These are phyloP conservation scores for Quercus engelmannii DNA, from an alignment of 306 rosid species.

Conservation along the genomic window DNA sequence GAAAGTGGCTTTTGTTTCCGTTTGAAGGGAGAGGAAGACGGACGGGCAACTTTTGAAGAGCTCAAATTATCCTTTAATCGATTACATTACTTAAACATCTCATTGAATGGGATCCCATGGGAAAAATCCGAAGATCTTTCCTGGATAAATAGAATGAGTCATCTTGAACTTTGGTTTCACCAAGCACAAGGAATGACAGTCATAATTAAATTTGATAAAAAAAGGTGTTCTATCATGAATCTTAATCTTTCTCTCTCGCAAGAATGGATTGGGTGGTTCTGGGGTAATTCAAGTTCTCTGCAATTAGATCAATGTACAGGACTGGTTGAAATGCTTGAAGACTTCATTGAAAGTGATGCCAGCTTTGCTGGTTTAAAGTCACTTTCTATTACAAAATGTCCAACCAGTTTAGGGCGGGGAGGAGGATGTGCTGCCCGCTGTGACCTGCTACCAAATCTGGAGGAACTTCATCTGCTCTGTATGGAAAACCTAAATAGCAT, in stretches of 20 bases:
- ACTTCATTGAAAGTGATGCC: not conserved
- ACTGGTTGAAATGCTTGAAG: slow-evolving; percentile 1
- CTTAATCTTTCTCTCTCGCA: not conserved
- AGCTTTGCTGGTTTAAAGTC: slow-evolving; percentile 10
- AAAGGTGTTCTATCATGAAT: not conserved
- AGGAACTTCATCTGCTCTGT: slow-evolving; percentile 13
- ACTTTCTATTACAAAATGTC: not conserved
- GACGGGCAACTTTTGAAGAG: slow-evolving; percentile 4
- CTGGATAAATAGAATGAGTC: slow-evolving; percentile 2
- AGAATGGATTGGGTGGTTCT: not conserved
- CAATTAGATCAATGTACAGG: not conserved
- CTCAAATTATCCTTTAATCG: not conserved
- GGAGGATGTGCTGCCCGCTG: slow-evolving; percentile 15
- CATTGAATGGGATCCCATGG: slow-evolving; percentile 6
- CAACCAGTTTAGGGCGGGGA: not conserved
- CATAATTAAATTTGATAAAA: not conserved
- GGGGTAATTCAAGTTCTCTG: slow-evolving; percentile 5
- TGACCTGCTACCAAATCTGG: slow-evolving; percentile 16
- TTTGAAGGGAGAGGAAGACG: not conserved
- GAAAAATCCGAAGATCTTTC: not conserved
- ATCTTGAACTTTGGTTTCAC: not conserved
- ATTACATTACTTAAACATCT: not conserved
- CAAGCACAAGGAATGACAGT: not conserved
- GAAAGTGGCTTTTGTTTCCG: not conserved
- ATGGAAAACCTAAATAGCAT: not conserved